Evolutionary conservation across 208 protist genomes (phyloP), one percentile per base, ranked within the genome.

Genomic region (Crithidia thermophila): DNA sequence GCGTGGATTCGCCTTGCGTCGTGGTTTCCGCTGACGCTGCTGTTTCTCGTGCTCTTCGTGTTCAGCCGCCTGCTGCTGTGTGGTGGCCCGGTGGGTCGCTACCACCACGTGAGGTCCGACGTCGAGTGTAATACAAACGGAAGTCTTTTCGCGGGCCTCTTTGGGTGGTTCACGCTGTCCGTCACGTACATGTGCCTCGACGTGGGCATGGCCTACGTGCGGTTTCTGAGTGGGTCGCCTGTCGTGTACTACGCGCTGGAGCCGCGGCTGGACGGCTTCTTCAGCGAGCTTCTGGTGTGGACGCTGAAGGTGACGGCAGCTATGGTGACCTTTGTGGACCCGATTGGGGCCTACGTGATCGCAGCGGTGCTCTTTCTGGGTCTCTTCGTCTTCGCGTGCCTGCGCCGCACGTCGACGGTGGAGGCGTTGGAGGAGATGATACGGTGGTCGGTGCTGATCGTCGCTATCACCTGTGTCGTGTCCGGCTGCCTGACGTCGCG

Each of bases 181-280:
- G 34, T 42, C 11, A 36, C 52, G 23, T 75, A 67, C 59, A 27
- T 63, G 8, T 13, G 60, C 59, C 42, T 75, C 9, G 68, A 75
- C n/a, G 37, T 56, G 11, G 51, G 60, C 27, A 21, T 68, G 34
- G 52, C 1, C 1, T 67, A 39, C 14, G 28, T 75, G 46, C 68
- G 68, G 4, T 27, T 67, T 16, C 42, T 75, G 1, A 60, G 59
- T 13, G 68, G 53, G 0, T 16, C 50, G 9, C 18, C 56, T 21
- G 60, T 68, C 9, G 25, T 13, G 27, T 75, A 75, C 60, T 75
- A 75, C 68, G 59, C 68, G 0, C 60, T 75, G 52, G 68, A 75
- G 36, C 52, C 68, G 28, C 68, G 68, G 1, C 9, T 75, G 2
- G 68, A 75, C 27, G 59, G 52, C 21, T 36, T 75, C 28, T 68